Evolutionary conservation across 805 yeast genomes (phyloP).

Genomic region (Starmerella riodocensis): DNA sequence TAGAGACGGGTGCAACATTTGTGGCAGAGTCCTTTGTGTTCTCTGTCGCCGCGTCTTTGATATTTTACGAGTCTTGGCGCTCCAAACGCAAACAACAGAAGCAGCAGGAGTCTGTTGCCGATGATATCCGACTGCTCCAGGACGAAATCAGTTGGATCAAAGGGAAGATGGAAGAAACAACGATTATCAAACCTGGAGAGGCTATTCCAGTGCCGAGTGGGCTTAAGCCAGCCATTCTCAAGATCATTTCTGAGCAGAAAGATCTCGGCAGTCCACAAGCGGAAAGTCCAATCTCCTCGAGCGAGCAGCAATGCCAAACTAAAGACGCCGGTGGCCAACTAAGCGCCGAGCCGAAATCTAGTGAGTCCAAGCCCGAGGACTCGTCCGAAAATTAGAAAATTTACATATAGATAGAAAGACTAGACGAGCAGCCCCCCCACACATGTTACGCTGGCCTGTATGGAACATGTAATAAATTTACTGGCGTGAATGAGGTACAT

Average conservation of each 20-base stretch:
- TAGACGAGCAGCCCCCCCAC: too few relatives aligned
- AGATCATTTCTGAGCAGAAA: conserved; percentile 10
- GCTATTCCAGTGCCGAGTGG: conserved; percentile 31
- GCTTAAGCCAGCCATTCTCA: conserved; percentile 35
- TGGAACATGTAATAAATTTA: too few relatives aligned
- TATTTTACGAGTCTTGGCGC: conserved; percentile 57
- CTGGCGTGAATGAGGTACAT: too few relatives aligned
- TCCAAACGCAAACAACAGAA: conserved; percentile 49
- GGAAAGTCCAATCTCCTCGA: too few relatives aligned
- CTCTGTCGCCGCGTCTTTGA: conserved; percentile 63
- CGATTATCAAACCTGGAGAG: conserved; percentile 32
- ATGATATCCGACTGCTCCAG: conserved; percentile 57
- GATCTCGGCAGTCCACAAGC: background rate
- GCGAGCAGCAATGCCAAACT: too few relatives aligned
- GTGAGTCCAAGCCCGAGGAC: too few relatives aligned
- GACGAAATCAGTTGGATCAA: conserved; percentile 49
- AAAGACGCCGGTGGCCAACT: too few relatives aligned
- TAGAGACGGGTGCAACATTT: conserved; percentile 70
- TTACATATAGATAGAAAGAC: too few relatives aligned
- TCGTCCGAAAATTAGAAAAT: too few relatives aligned
- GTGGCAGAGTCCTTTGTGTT: conserved; percentile 67
- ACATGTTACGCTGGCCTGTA: too few relatives aligned
- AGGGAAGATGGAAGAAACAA: conserved; percentile 29
- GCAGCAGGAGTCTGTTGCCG: conserved; percentile 54
- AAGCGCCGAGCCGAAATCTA: too few relatives aligned